Percentiles rank a stretch among this genome's conserved stretches.
phyloP scores from a whole-genome alignment of 129 eudicot genomes.

The Oenanthe sinensis region DNA sequence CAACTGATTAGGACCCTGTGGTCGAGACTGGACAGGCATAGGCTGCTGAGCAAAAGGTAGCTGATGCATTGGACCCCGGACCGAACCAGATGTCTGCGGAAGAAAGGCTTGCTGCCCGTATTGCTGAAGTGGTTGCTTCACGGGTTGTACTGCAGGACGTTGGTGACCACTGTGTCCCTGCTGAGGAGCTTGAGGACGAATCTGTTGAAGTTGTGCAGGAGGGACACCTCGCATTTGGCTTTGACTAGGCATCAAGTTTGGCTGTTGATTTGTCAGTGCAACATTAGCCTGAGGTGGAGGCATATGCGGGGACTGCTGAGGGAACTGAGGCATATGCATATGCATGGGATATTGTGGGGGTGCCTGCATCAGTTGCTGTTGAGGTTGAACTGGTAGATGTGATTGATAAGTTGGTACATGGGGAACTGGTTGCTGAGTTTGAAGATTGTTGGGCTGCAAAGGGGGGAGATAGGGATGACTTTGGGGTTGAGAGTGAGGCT shows the following conservation, averaged over 20 bases:
- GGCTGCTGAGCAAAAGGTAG: constrained; percentile 45
- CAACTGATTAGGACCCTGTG: constrained; percentile 52
- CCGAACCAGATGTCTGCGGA: constrained; percentile 32
- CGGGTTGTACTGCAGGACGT: constrained; percentile 52
- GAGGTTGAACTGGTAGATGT: constrained; percentile 46
- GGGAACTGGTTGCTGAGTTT: constrained; percentile 22
- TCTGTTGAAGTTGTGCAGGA: constrained; percentile 37
- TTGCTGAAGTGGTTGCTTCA: constrained; percentile 54
- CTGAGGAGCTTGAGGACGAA: constrained; percentile 37
- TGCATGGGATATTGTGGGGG: constrained; percentile 37
- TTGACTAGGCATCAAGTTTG: constrained; percentile 25
- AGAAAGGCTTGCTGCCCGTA: constrained; percentile 46
- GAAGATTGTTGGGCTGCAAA: constrained; percentile 32
- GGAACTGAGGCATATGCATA: constrained; percentile 39
- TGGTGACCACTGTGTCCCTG: constrained; percentile 38
- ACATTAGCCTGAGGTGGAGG: constrained; percentile 53
- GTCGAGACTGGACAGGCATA: constrained; percentile 41
- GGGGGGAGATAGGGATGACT: constrained; percentile 32
- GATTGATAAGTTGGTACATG: constrained; percentile 42
- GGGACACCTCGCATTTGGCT: constrained; percentile 32
- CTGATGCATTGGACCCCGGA: constrained; percentile 32
- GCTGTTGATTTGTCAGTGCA: constrained; percentile 26
- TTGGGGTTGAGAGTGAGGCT: constrained; percentile 26
- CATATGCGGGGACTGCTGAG: constrained; percentile 46
- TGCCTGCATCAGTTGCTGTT: constrained; percentile 39